These are phyloP conservation scores for Pleurotus tuber-regium DNA, from an alignment of 768 basidiomycete genomes.

Conservation along the genomic window DNA sequence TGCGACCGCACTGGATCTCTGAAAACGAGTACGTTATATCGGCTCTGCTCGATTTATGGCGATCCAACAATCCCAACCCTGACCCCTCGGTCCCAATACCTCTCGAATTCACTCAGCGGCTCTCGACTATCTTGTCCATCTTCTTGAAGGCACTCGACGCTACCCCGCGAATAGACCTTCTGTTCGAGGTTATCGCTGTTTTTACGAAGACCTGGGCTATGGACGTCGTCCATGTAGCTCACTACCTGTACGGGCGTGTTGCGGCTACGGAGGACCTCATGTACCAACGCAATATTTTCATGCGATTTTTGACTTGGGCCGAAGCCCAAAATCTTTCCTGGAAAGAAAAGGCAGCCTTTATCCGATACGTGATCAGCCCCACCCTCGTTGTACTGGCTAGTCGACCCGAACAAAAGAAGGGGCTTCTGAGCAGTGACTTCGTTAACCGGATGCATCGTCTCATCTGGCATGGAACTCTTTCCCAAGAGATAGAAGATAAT, in stretches of 20 bases:
- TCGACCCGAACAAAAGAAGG: slow-evolving; percentile 47
- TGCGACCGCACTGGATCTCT: slow-evolving; percentile 69
- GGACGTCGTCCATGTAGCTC: slow-evolving; percentile 74
- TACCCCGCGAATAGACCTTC: slow-evolving; percentile 77
- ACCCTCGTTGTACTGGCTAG: slow-evolving; percentile 76
- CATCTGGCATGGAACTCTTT: slow-evolving; percentile 67
- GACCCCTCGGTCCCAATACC: slow-evolving; percentile 41
- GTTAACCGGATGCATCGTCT: slow-evolving; percentile 65
- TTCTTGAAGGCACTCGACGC: slow-evolving; percentile 72
- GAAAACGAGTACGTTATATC: slow-evolving; percentile 68
- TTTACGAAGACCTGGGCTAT: slow-evolving; percentile 80
- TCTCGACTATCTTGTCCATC: slow-evolving; percentile 67
- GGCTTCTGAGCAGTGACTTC: slow-evolving; percentile 70
- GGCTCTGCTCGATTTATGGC: slow-evolving; percentile 75
- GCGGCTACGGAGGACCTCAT: slow-evolving; percentile 65
- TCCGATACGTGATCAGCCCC: slow-evolving; percentile 86
- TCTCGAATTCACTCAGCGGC: slow-evolving; percentile 51
- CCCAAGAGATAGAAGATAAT: slow-evolving; percentile 70
- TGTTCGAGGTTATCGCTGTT: slow-evolving; percentile 84
- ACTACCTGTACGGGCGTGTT: slow-evolving; percentile 86
- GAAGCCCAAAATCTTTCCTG: slow-evolving; percentile 58
- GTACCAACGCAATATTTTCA: slow-evolving; percentile 79
- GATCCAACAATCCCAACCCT: slow-evolving; percentile 41
- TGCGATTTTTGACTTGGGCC: slow-evolving; percentile 87
- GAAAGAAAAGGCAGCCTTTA: slow-evolving; percentile 75